These are phyloP conservation scores for Mortierella sp. DNA, from an alignment of 371 early-diverging fungal species.

Conservation along the genomic window DNA sequence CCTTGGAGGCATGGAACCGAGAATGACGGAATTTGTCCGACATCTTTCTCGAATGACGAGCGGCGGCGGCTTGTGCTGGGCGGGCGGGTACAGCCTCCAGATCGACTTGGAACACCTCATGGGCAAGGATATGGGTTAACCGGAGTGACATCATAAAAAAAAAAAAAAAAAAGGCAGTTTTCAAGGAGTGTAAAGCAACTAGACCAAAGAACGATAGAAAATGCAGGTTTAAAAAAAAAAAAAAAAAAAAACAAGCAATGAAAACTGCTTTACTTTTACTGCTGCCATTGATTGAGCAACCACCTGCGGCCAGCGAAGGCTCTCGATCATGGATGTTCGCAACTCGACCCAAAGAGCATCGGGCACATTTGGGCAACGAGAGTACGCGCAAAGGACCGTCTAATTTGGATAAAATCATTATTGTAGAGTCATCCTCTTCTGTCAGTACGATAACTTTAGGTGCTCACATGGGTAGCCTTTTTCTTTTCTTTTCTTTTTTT, in stretches of 20 bases:
- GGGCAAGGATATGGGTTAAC: slow-evolving; percentile 29
- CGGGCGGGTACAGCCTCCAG: slow-evolving; percentile 22
- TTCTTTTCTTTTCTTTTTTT: not conserved
- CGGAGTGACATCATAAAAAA: slow-evolving; percentile 32
- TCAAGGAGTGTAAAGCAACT: not conserved
- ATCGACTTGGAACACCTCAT: slow-evolving; percentile 46
- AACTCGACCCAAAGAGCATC: slow-evolving; percentile 63
- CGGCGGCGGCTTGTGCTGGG: slow-evolving; percentile 8
- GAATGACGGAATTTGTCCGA: slow-evolving; percentile 45
- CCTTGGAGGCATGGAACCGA: slow-evolving; percentile 27
- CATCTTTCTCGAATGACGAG: slow-evolving; percentile 43
- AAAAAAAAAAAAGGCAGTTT: not conserved
- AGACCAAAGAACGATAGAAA: not conserved
- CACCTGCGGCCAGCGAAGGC: slow-evolving; percentile 63
- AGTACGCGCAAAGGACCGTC: slow-evolving; percentile 68
- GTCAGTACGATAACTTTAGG: not conserved
- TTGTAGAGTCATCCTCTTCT: not conserved
- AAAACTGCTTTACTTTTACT: no score
- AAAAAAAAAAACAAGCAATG: not conserved
- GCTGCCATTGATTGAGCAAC: slow-evolving; percentile 71
- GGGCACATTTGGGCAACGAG: slow-evolving; percentile 61
- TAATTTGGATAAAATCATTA: slow-evolving; percentile 23
- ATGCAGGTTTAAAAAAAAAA: not conserved
- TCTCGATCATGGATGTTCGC: slow-evolving; percentile 55
- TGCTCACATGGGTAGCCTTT: not conserved